Base-by-base conservation (phyloP, 129 eudicot species). In the Sambucus nigra region DNA sequence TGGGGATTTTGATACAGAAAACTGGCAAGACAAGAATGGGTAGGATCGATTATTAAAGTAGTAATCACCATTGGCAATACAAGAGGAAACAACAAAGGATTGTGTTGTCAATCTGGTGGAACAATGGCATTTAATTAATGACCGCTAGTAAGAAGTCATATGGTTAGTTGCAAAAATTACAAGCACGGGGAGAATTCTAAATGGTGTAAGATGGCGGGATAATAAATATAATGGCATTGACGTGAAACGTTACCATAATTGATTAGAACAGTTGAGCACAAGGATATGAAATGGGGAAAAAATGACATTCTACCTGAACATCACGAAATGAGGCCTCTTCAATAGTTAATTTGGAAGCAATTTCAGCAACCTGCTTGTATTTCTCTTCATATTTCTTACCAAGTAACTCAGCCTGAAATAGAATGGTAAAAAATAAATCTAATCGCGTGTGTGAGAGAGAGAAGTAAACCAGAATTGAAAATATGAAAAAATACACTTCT, bases 301-400 rank as follows among this genome's bases (percentile, higher is more conserved):
- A 28, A 18, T 27, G 25, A 40, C 31, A 22, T 54, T 51, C 49
- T 56, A 86, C 95, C 94, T 82, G 98, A 59, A 79, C 69, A 68
- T 91, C 98, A 54, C 95, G 89, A 57, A 91, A 91, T 45, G 88
- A 64, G 53, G 94, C 98, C 72, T 91, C 98, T 73, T 91, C 98
- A 74, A 91, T 79, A 14, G 94, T 91, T 67, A 85, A 71, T 57
- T 91, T 91, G n/a, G 95, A 81, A 67, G 92, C 94, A 50, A 85
- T 75, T 77, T 91, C 98, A 24, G 95, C 94, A 72, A 82, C 94
- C 69, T 82, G 89, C 70, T 91, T 91, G 82, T 85, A 85, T 59
- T 77, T 91, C 61, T 91, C 98, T 77, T 91, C 95, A 68, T 85
- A 91, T 70, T 85, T 91, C 81, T 85, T 91, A 6, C 76, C 94